Conservation (phyloP, 2,329 filamentous ascomycete species). For the Epichloe sp. region DNA sequence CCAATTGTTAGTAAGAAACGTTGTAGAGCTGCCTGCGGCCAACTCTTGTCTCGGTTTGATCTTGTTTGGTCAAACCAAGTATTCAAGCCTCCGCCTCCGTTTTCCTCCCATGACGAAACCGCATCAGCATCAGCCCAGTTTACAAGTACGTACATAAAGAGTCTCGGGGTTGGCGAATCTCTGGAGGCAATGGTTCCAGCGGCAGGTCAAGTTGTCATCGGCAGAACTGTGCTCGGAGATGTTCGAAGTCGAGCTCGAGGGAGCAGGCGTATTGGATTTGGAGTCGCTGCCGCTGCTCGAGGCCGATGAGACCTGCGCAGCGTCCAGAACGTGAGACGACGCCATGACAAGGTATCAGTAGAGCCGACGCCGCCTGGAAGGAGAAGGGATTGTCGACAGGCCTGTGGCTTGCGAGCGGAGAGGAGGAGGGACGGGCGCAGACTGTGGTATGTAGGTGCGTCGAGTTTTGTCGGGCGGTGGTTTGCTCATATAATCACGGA, state of each 20-base stretch:
- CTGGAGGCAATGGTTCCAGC: constrained; percentile 46
- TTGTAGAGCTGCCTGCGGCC: background rate
- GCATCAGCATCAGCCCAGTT: background rate
- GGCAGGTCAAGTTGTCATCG: constrained; percentile 46
- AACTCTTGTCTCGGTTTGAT: background rate
- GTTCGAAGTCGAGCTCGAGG: constrained; percentile 34
- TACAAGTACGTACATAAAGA: constrained; percentile 40
- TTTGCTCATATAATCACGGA: background rate
- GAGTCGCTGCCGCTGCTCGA: constrained; percentile 28
- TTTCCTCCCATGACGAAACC: background rate
- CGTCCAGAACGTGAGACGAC: constrained; percentile 18
- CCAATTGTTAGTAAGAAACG: background rate
- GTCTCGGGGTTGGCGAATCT: constrained; percentile 44
- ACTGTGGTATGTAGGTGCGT: background rate
- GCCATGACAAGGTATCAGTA: constrained; percentile 18
- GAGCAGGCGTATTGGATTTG: constrained; percentile 39
- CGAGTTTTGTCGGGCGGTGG: background rate
- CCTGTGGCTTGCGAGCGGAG: background rate
- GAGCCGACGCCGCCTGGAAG: constrained; percentile 4
- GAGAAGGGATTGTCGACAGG: background rate
- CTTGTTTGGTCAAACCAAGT: background rate
- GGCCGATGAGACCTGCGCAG: constrained; percentile 9
- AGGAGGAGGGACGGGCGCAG: background rate
- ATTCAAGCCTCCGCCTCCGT: background rate
- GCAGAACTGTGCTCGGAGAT: constrained; percentile 28